Conservation (phyloP, 1,284 basidiomycete genomes). For the Leucoagaricus sp. region DNA sequence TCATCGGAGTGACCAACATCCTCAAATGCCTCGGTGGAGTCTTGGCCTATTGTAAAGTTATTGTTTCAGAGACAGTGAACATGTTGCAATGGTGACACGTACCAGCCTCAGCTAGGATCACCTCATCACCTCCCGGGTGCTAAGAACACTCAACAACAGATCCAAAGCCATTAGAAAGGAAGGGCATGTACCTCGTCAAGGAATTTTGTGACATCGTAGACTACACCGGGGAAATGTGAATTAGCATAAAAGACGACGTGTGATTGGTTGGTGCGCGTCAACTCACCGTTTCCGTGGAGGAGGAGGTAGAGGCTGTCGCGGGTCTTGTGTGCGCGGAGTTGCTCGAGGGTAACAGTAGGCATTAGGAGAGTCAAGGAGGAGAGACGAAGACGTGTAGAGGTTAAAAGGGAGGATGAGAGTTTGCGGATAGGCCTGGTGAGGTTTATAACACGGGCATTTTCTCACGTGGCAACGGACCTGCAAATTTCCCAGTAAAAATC, state of each 20-base stretch:
- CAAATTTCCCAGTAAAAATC: conserved; percentile 3
- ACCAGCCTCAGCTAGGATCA: conserved; percentile 92
- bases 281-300: conserved; percentile 80
- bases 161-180: not conserved
- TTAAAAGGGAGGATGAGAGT: conserved; percentile 21
- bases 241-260: conserved; percentile 32
- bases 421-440: conserved; percentile 17
- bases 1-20: conserved; percentile 99
- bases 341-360: conserved; percentile 69
- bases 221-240: conserved; percentile 42
- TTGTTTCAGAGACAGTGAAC: not conserved
- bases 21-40: conserved; percentile 98
- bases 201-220: conserved; percentile 95
- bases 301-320: conserved; percentile 81
- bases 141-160: conserved; percentile 32
- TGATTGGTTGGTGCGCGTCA: conserved; percentile 31
- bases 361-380: conserved; percentile 30
- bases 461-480: conserved; percentile 19
- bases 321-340: conserved; percentile 74
- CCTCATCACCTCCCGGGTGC: conserved; percentile 99
- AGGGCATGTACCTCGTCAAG: conserved; percentile 84
- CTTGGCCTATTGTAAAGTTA: conserved; percentile 59
- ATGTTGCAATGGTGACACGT: conserved; percentile 39
- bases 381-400: conserved; percentile 24
- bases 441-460: conserved; percentile 26